phyloP scores from a whole-genome alignment of 352 stramenopile genomes.

The Phytophthora brassicae region DNA sequence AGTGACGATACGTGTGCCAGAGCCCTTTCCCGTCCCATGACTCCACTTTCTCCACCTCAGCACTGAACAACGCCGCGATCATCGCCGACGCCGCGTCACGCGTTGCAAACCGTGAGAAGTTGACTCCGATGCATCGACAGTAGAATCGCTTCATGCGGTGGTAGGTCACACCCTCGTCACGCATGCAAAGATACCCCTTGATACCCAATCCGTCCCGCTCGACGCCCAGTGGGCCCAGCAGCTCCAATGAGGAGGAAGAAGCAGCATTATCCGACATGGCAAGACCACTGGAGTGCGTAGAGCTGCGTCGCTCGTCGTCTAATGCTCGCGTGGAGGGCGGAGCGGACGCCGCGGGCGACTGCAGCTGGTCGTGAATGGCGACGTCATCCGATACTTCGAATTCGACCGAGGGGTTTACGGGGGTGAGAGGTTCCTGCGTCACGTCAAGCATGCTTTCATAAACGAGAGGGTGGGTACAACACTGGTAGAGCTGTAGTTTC shows the following conservation, averaged over 20 bases:
- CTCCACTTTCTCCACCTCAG: conserved; percentile 77
- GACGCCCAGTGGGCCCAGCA: conserved; percentile 37
- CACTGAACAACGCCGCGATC: conserved; percentile 64
- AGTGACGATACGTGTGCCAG: conserved; percentile 81
- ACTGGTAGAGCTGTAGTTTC: conserved; percentile 6
- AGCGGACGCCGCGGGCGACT: conserved; percentile 11
- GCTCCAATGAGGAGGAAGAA: conserved; percentile 27
- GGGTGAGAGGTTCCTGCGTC: conserved; percentile 16
- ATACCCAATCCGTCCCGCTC: conserved; percentile 70
- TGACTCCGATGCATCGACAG: conserved; percentile 77
- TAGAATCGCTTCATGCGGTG: conserved; percentile 88
- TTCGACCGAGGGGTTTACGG: conserved; percentile 19
- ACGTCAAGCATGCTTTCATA: conserved; percentile 32
- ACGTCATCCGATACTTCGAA: conserved; percentile 24
- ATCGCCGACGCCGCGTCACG: conserved; percentile 59
- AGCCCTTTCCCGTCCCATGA: conserved; percentile 84
- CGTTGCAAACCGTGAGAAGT: conserved; percentile 75
- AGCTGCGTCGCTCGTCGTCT: conserved; percentile 22
- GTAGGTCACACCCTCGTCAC: conserved; percentile 81
- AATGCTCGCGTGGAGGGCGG: conserved; percentile 16
- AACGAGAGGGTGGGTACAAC: conserved; percentile 11
- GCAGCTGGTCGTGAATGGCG: conserved; percentile 13
- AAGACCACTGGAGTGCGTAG: conserved; percentile 9
- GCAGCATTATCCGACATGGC: conserved; percentile 30
- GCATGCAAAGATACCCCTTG: conserved; percentile 80